These are phyloP conservation scores for Brassica juncea DNA, from an alignment of 345 rosid genomes.

Conservation along the genomic window DNA sequence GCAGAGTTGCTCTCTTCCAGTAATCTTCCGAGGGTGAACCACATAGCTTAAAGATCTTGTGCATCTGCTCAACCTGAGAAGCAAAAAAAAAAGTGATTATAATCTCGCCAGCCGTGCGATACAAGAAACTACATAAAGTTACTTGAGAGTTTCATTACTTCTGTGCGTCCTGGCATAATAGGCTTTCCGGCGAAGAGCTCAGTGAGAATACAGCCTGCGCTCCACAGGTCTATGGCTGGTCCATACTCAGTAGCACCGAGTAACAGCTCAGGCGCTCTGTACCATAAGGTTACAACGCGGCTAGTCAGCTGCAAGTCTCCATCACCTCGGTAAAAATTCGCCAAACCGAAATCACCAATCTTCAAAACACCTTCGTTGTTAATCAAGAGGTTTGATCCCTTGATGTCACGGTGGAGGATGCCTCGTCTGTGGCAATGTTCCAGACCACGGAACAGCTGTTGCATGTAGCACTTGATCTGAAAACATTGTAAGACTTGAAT, in stretches of 20 bases:
- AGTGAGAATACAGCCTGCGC: conserved; percentile 83
- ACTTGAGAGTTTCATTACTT: conserved; percentile 44
- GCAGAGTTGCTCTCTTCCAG: conserved; percentile 70
- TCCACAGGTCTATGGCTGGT: conserved; percentile 85
- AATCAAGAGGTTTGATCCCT: conserved; percentile 74
- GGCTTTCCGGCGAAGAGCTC: conserved; percentile 84
- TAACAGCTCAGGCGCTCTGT: conserved; percentile 85
- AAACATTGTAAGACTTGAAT: background rate
- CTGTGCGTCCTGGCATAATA: conserved; percentile 85
- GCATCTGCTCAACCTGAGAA: conserved; percentile 86
- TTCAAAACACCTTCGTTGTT: conserved; percentile 68
- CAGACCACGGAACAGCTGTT: conserved; percentile 77
- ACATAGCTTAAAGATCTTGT: conserved; percentile 83
- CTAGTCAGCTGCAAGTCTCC: conserved; percentile 63
- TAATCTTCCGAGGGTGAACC: conserved; percentile 83
- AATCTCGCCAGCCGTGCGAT: background rate
- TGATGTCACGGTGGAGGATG: conserved; percentile 79
- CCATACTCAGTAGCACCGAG: conserved; percentile 83
- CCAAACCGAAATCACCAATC: conserved; percentile 86
- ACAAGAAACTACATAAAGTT: background rate
- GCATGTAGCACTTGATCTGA: conserved; percentile 84
- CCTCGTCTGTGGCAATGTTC: conserved; percentile 84
- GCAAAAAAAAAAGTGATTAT: background rate
- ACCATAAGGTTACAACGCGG: conserved; percentile 90
- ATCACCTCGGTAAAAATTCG: conserved; percentile 57